Percentiles rank a stretch among this genome's conserved stretches.
Evolutionary conservation across 2,329 filamentous ascomycete genomes (phyloP).

Genomic region (Thelonectria blattea): DNA sequence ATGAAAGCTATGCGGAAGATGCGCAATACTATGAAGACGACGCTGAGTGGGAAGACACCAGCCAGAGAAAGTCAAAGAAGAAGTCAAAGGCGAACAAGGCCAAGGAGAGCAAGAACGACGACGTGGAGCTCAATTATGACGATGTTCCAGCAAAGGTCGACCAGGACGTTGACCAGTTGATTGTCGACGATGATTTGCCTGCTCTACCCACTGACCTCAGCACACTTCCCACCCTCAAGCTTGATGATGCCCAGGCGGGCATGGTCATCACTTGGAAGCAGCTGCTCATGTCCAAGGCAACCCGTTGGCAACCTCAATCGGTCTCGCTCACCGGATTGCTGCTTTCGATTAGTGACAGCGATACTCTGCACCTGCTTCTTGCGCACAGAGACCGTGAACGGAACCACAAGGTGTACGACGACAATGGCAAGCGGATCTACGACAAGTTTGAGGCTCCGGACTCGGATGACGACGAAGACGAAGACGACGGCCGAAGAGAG

Average conservation of each 20-base stretch:
- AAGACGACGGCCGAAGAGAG: slow-evolving; percentile 67
- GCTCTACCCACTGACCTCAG: slow-evolving; percentile 63
- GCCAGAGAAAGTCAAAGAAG: slow-evolving; percentile 41
- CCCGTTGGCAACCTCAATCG: slow-evolving; percentile 70
- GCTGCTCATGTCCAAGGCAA: slow-evolving; percentile 64
- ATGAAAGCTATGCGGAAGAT: slow-evolving; percentile 27
- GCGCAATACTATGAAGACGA: slow-evolving; percentile 39
- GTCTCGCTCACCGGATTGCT: slow-evolving; percentile 70
- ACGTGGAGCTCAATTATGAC: slow-evolving; percentile 50
- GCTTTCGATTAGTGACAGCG: slow-evolving; percentile 59
- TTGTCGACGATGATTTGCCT: slow-evolving; percentile 66
- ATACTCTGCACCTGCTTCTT: slow-evolving; percentile 64
- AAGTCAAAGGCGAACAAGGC: slow-evolving; percentile 49
- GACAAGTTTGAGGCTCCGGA: slow-evolving; percentile 78
- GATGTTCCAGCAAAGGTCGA: slow-evolving; percentile 41
- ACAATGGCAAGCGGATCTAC: slow-evolving; percentile 76
- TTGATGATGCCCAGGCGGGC: slow-evolving; percentile 57
- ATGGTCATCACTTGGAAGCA: slow-evolving; percentile 75
- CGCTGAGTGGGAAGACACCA: slow-evolving; percentile 45
- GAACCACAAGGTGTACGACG: slow-evolving; percentile 66
- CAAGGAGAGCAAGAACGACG: slow-evolving; percentile 25
- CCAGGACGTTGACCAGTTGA: slow-evolving; percentile 51
- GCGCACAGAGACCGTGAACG: slow-evolving; percentile 71
- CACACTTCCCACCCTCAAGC: slow-evolving; percentile 56
- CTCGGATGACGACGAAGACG: slow-evolving; percentile 63